Base-by-base conservation (phyloP, 2,329 filamentous ascomycete species). In the Hypoxylon sp. region DNA sequence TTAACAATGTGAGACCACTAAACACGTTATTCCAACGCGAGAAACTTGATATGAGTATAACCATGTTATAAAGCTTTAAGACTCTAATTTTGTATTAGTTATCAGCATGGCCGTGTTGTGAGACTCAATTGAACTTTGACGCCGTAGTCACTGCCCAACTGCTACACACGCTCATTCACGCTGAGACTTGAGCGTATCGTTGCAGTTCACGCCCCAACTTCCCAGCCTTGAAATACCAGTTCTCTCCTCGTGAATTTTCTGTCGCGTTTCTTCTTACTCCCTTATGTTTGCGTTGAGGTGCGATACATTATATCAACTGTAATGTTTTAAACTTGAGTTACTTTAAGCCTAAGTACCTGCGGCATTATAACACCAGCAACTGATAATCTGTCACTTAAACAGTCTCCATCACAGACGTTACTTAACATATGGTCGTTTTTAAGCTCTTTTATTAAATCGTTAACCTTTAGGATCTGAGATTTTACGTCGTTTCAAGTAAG, bases 141-240 rank as follows among this genome's bases (percentile, higher is more conserved):
- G 20, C 17, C 9, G 6, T 48, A 27, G 61, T 64, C 10, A 31
- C 55, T 2, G 24, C 27, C 33, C 62, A 64, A 59, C 62, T 58
- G 38, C 15, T 17, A 56, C 46, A 23, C 52, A 59, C 38, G 15
- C 35, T 47, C 26, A 23, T 46, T 60, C 55, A 54, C 55, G 20
- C 35, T 7, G 13, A 21, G 31, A 27, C 35, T 35, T 15, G 31
- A 62, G 49, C 21, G 41, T 24, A 49, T 49, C 45, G 11, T 43
- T 24, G 46, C 29, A 41, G 24, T 59, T 24, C 45, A n/a, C 27
- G 29, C 20, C 37, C 37, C 43, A 48, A 40, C 41, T 50, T 17
- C 35, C 10, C 33, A 5, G 3, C 15, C 33, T 40, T 43, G n/a
- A 23, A 26, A 47, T 37, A 26, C 18, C 31, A 4, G 17, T 37